Evolutionary conservation across 2,329 filamentous ascomycete species (phyloP).

Genomic region (Xylariaceae sp.): DNA sequence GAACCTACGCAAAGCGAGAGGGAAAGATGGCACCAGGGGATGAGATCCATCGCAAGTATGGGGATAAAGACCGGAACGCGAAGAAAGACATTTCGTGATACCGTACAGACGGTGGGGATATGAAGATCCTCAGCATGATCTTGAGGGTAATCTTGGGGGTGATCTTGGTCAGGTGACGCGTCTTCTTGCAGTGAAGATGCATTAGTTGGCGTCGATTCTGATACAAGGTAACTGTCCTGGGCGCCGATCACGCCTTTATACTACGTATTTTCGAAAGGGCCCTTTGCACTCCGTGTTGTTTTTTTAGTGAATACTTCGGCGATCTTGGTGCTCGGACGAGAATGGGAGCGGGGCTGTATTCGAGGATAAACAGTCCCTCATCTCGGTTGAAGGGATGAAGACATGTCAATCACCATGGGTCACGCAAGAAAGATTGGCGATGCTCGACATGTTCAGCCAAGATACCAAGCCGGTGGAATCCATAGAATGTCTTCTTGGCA

Average conservation of each 20-base stretch:
- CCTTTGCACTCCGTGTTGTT: not conserved
- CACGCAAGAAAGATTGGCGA: not conserved
- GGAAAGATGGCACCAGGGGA: not conserved
- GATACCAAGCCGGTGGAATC: conserved; percentile 19
- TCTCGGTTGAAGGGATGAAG: conserved; percentile 14
- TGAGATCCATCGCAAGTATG: not conserved
- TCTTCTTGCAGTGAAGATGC: conserved; percentile 5
- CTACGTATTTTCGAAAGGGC: not conserved
- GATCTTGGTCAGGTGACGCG: conserved; percentile 16
- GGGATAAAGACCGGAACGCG: conserved; percentile 2
- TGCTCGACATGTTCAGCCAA: conserved; percentile 7
- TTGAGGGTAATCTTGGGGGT: not conserved
- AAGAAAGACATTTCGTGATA: not conserved
- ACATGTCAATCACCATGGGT: not conserved
- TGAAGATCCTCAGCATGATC: conserved; percentile 3
- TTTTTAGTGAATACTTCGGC: not conserved
- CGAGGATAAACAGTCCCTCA: not conserved
- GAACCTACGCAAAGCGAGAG: conserved; percentile 12
- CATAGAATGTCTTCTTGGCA: conserved; percentile 17
- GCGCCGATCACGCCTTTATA: conserved; percentile 4
- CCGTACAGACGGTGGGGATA: not conserved
- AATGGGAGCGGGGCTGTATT: not conserved
- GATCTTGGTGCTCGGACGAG: not conserved
- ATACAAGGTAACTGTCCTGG: conserved; percentile 2
- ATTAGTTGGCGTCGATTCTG: not conserved